These are phyloP conservation scores for Nannochloropsis salina DNA, from an alignment of 108 stramenopile species.

Conservation along the genomic window DNA sequence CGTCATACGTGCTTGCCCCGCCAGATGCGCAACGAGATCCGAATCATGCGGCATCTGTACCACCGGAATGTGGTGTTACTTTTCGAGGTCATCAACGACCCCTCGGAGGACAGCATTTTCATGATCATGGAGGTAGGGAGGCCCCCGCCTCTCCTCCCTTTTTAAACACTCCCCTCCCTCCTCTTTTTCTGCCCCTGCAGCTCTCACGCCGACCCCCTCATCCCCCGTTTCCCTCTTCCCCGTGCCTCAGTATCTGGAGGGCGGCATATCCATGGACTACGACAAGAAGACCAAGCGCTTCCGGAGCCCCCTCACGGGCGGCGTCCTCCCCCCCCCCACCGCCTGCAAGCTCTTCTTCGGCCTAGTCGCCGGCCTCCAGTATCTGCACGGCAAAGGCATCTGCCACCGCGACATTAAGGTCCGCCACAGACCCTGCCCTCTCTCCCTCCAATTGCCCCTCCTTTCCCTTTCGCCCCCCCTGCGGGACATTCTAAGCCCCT, in stretches of 20 bases:
- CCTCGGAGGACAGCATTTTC: background rate
- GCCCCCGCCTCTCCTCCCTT: background rate
- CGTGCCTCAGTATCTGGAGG: slow-evolving; percentile 31
- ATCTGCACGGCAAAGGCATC: slow-evolving; percentile 56
- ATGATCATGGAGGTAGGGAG: background rate
- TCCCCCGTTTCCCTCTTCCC: slow-evolving; percentile 31
- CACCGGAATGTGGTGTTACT: slow-evolving; percentile 44
- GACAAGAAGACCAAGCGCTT: slow-evolving; percentile 24
- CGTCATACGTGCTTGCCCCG: background rate
- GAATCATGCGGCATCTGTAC: slow-evolving; percentile 41
- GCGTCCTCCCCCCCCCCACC: background rate
- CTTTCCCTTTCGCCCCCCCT: background rate
- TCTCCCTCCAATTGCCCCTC: background rate
- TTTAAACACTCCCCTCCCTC: background rate
- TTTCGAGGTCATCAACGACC: slow-evolving; percentile 42
- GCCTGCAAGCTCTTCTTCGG: slow-evolving; percentile 48
- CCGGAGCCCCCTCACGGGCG: slow-evolving; percentile 19
- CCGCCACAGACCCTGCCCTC: background rate
- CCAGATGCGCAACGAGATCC: slow-evolving; percentile 38
- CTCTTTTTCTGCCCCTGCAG: background rate
- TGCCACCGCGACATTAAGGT: slow-evolving; percentile 56
- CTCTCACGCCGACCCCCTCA: background rate
- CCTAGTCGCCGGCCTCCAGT: slow-evolving; percentile 49
- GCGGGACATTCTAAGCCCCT: background rate
- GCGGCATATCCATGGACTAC: slow-evolving; percentile 37